Evolutionary conservation across 2,329 filamentous ascomycete species (phyloP), one percentile per base, ranked within the genome.

Genomic region (Hyphodiscus sp.): DNA sequence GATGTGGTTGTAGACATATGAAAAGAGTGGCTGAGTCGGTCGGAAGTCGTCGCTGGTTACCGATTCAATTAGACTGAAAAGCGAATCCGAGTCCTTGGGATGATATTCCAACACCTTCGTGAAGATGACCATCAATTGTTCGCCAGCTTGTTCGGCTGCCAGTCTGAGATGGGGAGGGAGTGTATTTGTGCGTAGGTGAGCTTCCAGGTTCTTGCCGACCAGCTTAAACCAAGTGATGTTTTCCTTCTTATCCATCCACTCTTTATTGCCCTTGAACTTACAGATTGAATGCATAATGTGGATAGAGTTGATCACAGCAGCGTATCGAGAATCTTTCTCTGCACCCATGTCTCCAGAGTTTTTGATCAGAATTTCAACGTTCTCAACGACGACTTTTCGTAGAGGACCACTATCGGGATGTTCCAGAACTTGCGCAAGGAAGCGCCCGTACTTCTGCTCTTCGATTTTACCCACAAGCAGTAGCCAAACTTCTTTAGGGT

Each of bases 41-140:
- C 91, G 90, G 65, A 99, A 78, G 59, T 95, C 86, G 47, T 91
- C 88, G 0, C 85, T 80, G 11, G 92, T 95, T 50, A 96, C 82
- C 0, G 85, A 85, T 60, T 95, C 89, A 41, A 97, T 82, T 23
- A 97, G 72, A 56, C 84, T 83, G 63, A 97, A 94, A 42, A 99
- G 79, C 59, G 88, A 83, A 63, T 96, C 91, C 19, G 94, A 70
- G 60, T 95, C 89, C 60, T 82, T 82, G 0, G 87, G 83, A 46
- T 87, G 85, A 53, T 86, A 79, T 53, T 84, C 79, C 19, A 99
- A 75, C 56, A 94, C 89, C 55, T 84, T 86, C 5, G 89, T 89
- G 65, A 96, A 83, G 51, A 97, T 86, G 18, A 80, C 75, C 80
- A 96, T 91, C 56, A 96, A 74, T 66, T 95, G 89, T 61, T 96